Conservation (phyloP, 2,329 filamentous ascomycete species). For the Aspergillus vadensis region DNA sequence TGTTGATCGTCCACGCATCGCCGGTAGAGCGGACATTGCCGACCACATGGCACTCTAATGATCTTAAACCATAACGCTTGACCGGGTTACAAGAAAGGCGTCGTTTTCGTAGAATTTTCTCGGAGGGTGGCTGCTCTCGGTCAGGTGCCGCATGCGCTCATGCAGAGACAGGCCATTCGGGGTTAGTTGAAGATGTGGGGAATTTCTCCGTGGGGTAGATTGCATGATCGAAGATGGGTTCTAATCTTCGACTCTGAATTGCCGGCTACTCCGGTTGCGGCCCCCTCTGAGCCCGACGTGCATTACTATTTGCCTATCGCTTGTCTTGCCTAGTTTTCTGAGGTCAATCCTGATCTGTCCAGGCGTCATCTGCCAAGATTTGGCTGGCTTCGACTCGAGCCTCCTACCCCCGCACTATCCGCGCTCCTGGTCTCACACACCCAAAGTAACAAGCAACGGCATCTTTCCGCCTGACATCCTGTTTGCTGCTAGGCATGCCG, state of each 20-base stretch:
- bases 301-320: neutral
- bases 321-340: neutral
- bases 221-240: neutral
- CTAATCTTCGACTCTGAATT: neutral
- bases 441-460: neutral
- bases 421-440: neutral
- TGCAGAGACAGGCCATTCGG: neutral
- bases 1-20: neutral
- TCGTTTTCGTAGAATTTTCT: neutral
- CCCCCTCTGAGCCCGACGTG: neutral
- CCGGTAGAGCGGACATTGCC: neutral
- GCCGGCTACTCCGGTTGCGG: neutral
- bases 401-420: neutral
- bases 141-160: neutral
- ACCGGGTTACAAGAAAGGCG: neutral
- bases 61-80: neutral
- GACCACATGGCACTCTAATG: neutral
- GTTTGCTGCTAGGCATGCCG: neutral
- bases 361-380: neutral
- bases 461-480: neutral
- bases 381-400: neutral
- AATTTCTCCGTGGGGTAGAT: conserved; percentile 7
- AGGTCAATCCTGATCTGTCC: neutral
- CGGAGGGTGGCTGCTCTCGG: neutral
- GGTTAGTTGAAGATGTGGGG: conserved; percentile 6